phyloP scores from a whole-genome alignment of 73 alveolate genomes.

The Breviolum minutum region DNA sequence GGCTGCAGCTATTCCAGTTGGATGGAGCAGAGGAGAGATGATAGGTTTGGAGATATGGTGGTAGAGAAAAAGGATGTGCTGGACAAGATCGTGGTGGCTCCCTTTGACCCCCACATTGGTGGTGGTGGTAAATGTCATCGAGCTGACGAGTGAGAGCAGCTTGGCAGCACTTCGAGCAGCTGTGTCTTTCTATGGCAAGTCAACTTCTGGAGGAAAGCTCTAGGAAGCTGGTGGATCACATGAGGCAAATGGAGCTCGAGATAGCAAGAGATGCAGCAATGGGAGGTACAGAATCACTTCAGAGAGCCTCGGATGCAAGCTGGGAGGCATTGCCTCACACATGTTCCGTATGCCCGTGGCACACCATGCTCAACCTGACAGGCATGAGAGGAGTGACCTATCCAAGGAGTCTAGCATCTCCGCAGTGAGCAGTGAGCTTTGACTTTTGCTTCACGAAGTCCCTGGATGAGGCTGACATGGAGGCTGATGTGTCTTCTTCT shows the following conservation, averaged over 20 bases:
- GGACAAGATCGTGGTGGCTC: neutral
- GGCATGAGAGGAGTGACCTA: neutral
- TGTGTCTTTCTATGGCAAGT: neutral
- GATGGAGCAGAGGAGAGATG: neutral
- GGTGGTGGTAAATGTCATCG: neutral
- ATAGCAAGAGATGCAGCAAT: neutral
- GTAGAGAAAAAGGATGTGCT: neutral
- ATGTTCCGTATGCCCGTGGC: too few species aligned
- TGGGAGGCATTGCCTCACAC: neutral
- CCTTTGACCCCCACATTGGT: neutral
- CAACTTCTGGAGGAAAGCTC: neutral
- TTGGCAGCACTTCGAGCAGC: neutral
- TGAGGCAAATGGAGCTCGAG: neutral
- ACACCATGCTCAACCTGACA: slow-evolving; percentile 1
- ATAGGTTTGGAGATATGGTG: neutral
- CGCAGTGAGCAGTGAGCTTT: neutral
- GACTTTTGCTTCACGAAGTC: slow-evolving; percentile 4
- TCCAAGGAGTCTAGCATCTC: neutral
- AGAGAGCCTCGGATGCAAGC: neutral
- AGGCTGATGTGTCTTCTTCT: neutral
- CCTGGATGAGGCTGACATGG: neutral
- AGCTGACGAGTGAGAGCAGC: neutral
- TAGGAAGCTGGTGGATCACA: neutral
- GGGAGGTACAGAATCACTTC: neutral
- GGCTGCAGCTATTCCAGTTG: neutral